Percentiles rank a stretch among this genome's conserved stretches.
These are phyloP conservation scores for Lonicera japonica DNA, from an alignment of 129 eudicot genomes.

Conservation along the genomic window DNA sequence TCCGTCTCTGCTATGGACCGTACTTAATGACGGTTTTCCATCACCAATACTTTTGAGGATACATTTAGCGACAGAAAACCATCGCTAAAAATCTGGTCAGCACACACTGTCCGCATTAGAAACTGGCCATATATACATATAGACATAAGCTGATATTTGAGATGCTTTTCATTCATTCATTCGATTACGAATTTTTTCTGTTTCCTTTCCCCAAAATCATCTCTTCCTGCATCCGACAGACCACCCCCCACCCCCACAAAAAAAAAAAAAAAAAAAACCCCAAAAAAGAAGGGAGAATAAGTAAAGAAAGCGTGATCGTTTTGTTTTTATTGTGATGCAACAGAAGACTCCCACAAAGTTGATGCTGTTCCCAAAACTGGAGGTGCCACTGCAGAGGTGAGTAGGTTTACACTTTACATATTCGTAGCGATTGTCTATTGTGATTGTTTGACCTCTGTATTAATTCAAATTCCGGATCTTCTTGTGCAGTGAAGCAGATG, in stretches of 20 bases:
- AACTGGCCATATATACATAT: no score
- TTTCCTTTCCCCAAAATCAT: no score
- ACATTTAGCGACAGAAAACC: no score
- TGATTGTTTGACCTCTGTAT: background rate
- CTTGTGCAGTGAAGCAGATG: constrained; percentile 30
- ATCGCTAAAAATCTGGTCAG: no score
- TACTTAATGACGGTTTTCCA: no score
- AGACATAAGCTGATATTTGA: no score
- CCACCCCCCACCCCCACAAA: background rate
- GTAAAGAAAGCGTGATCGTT: background rate
- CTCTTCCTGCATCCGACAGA: no score
- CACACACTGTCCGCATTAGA: no score
- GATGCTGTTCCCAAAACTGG: constrained; percentile 4
- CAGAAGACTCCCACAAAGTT: constrained; percentile 14
- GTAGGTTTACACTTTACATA: background rate
- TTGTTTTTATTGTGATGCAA: constrained; percentile 1
- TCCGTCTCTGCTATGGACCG: no score
- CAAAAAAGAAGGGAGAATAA: background rate
- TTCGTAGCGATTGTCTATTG: background rate
- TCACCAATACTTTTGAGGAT: no score
- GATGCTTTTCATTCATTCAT: no score
- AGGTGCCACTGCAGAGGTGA: constrained; percentile 12
- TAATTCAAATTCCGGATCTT: background rate
- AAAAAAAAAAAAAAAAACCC: background rate
- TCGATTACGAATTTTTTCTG: no score